Evolutionary conservation across 192 early-diverging fungal species (phyloP).

Genomic region (Entomortierella chlamydospora): DNA sequence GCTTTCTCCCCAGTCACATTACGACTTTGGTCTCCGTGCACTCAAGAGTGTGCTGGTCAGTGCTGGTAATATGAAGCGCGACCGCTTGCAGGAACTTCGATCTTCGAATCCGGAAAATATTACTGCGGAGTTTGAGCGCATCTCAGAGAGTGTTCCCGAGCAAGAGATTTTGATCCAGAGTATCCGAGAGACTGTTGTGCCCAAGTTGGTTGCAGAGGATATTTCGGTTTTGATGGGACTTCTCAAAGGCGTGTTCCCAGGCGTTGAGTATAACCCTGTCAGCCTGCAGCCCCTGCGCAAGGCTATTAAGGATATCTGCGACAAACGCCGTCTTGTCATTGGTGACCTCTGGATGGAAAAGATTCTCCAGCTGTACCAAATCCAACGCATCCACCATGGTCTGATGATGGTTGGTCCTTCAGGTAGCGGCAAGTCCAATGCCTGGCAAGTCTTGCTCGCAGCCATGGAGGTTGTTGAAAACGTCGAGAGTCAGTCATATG

Average conservation of each 20-base stretch:
- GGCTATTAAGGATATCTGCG: conserved; percentile 82
- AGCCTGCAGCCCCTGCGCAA: conserved; percentile 79
- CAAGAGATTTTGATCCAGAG: conserved; percentile 96
- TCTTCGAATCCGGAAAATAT: conserved; percentile 52
- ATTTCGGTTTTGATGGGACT: conserved; percentile 88
- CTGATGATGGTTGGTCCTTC: conserved; percentile 99
- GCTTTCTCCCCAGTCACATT: conserved; percentile 95
- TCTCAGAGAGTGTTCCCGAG: conserved; percentile 80
- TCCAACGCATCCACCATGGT: conserved; percentile 98
- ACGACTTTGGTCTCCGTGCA: conserved; percentile 99
- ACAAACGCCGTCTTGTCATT: conserved; percentile 75
- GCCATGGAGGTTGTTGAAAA: conserved; percentile 91
- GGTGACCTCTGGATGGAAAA: conserved; percentile 95
- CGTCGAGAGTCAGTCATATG: conserved; percentile 90
- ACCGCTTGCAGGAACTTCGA: conserved; percentile 69
- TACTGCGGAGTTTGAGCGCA: conserved; percentile 56
- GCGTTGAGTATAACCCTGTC: conserved; percentile 84
- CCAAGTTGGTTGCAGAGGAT: conserved; percentile 98
- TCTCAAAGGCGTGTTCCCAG: conserved; percentile 95
- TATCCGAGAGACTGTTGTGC: conserved; percentile 96
- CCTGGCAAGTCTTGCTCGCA: conserved; percentile 93
- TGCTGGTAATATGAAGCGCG: conserved; percentile 98
- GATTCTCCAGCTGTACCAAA: conserved; percentile 97
- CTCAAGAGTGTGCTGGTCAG: conserved; percentile 99
- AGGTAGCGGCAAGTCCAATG: conserved; percentile 94